These are phyloP conservation scores for Pleurotus platypus DNA, from an alignment of 768 basidiomycete genomes.

Conservation along the genomic window DNA sequence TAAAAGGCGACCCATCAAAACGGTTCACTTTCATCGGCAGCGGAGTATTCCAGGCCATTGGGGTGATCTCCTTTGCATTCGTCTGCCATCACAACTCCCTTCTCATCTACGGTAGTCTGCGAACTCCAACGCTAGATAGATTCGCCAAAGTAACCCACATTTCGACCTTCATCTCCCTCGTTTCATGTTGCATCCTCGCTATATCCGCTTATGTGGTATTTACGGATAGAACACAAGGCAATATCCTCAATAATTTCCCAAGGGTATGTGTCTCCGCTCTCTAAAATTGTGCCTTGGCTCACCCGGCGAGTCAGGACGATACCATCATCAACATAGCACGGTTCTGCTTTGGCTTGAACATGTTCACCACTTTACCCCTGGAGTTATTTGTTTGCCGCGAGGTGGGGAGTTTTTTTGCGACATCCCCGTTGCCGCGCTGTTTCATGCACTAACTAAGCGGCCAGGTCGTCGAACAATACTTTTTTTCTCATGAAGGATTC, in stretches of 20 bases:
- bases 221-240: slow-evolving; percentile 91
- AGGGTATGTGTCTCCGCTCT: slow-evolving; percentile 39
- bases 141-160: slow-evolving; percentile 92
- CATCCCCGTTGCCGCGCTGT: background rate
- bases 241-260: slow-evolving; percentile 94
- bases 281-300: background rate
- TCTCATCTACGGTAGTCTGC: slow-evolving; percentile 90
- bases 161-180: slow-evolving; percentile 78
- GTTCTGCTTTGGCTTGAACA: slow-evolving; percentile 91
- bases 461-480: slow-evolving; percentile 92
- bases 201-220: slow-evolving; percentile 85
- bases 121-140: slow-evolving; percentile 90
- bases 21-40: slow-evolving; percentile 74
- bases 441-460: background rate
- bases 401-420: slow-evolving; percentile 34
- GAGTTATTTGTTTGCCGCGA: slow-evolving; percentile 98
- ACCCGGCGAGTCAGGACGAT: slow-evolving; percentile 47
- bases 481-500: slow-evolving; percentile 87
- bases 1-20: slow-evolving; percentile 74
- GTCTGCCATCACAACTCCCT: slow-evolving; percentile 98
- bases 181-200: slow-evolving; percentile 83
- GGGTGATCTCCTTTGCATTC: slow-evolving; percentile 95
- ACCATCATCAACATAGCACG: slow-evolving; percentile 93
- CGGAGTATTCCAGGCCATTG: slow-evolving; percentile 91
- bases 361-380: slow-evolving; percentile 96